Base-by-base conservation (phyloP, 192 early-diverging fungal genomes). In the Umbelopsis ramanniana region DNA sequence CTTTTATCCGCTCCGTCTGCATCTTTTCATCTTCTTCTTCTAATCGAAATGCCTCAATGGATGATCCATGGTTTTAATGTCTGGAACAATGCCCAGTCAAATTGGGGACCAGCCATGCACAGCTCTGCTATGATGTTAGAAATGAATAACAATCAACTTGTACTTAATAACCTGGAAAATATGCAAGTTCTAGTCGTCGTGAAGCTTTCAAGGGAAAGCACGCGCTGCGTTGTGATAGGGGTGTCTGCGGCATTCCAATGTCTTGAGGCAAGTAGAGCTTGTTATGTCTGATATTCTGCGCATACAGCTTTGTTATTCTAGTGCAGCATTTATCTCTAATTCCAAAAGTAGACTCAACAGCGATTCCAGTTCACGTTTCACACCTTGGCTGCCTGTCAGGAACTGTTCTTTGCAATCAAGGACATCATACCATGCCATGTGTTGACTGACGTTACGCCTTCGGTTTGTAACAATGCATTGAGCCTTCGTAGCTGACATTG, bases 41-140 rank as follows among this genome's bases (percentile, higher is more conserved):
- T 29, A 29, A 29, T 19, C 33, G 1, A 12, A 43, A 63, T 63
- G 57, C 57, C 57, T 37, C 7, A 26, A 11, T 63, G 57, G 57
- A 63, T 63, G 57, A 29, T 63, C 35, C 15, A 63, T 63, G 6
- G 26, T 37, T 63, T 63, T 19, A 8, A 12, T 14, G 29, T 37
- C 26, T 63, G 57, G 57, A 35, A 63, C 57, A 8, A 6, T 11
- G 33, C 33, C 17, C 19, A 37, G 15, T 19, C 15, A 17, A 6
- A 14, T 10, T 37, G 26, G 57, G 6, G 12, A 5, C 33, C 26
- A 9, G 7, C 26, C 26, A 11, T 17, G 7, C 12, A 29, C 26
- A 63, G 57, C 33, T 26, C 24, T 35, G 57, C 57, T 17, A n/a
- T 63, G 15, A 35, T 63, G 6, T 35, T 63, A 26, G 57, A 63